Evolutionary conservation across 768 basidiomycete species (phyloP).

Genomic region (Scleroderma bovista): DNA sequence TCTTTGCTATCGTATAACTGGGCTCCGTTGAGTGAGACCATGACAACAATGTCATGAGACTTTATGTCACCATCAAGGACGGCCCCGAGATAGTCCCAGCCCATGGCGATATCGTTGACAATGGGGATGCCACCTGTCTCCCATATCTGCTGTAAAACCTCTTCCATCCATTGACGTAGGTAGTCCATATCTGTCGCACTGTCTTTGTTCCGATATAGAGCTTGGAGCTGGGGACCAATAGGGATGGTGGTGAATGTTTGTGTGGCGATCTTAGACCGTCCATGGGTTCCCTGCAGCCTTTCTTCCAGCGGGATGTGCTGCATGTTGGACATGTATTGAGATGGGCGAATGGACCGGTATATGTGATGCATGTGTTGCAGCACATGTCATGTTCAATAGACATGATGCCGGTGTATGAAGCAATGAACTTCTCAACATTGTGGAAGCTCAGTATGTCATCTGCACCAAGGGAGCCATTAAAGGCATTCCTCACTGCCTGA

Average conservation of each 20-base stretch:
- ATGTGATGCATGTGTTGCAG: constrained; percentile 35
- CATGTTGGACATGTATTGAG: constrained; percentile 30
- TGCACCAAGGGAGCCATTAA: neutral
- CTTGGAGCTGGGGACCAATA: constrained; percentile 41
- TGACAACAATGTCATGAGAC: constrained; percentile 24
- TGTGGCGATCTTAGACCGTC: constrained; percentile 19
- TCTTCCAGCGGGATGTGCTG: constrained; percentile 23
- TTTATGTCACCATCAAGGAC: constrained; percentile 7
- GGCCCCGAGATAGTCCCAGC: constrained; percentile 8
- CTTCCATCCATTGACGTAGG: constrained; percentile 7
- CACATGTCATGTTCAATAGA: constrained; percentile 38
- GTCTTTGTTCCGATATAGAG: constrained; percentile 19
- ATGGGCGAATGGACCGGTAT: constrained; percentile 31
- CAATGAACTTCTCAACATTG: constrained; percentile 4
- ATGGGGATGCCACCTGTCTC: neutral
- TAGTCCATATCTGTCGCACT: constrained; percentile 26
- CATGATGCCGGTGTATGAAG: constrained; percentile 23
- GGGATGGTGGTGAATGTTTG: constrained; percentile 34
- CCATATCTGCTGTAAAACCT: constrained; percentile 14
- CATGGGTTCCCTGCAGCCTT: neutral
- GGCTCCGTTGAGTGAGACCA: constrained; percentile 35
- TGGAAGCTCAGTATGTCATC: constrained; percentile 21
- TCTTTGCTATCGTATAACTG: constrained; percentile 23
- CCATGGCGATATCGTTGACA: neutral
- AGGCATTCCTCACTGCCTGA: constrained; percentile 12